Conservation (phyloP, 208 protist genomes). For the Wallacemonas sp. region DNA sequence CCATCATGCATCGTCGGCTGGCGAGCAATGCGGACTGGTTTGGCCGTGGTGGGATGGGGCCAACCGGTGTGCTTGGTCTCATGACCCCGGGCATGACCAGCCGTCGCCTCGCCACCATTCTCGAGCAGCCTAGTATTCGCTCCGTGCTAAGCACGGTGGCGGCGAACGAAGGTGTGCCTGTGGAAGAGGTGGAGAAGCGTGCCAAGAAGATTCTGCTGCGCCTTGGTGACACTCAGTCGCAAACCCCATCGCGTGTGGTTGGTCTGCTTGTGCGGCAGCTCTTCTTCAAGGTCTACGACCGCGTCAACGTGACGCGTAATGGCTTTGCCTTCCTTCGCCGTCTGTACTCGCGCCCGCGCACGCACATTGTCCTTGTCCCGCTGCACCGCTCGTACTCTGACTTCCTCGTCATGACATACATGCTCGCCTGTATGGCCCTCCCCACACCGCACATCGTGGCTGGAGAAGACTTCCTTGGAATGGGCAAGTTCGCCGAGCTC, state of each 20-base stretch:
- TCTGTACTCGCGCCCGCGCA: slow-evolving; percentile 44
- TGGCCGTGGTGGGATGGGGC: slow-evolving; percentile 38
- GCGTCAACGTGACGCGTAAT: slow-evolving; percentile 57
- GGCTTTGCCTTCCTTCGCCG: slow-evolving; percentile 48
- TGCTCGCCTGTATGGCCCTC: slow-evolving; percentile 65
- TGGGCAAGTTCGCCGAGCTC: slow-evolving; percentile 65
- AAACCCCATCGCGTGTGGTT: slow-evolving; percentile 43
- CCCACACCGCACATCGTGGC: slow-evolving; percentile 83
- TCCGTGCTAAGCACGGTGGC: slow-evolving; percentile 41
- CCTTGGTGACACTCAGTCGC: slow-evolving; percentile 66
- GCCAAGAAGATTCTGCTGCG: slow-evolving; percentile 62
- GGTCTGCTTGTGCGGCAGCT: slow-evolving; percentile 58
- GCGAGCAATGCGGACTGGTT: slow-evolving; percentile 39
- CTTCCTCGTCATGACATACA: slow-evolving; percentile 87
- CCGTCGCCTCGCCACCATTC: slow-evolving; percentile 41
- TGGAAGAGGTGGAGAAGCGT: slow-evolving; percentile 44
- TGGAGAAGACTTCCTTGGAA: slow-evolving; percentile 84
- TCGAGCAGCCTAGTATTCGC: slow-evolving; percentile 58
- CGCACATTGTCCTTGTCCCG: slow-evolving; percentile 72
- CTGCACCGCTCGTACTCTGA: slow-evolving; percentile 87
- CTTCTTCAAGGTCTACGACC: slow-evolving; percentile 65
- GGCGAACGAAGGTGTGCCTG: slow-evolving; percentile 34
- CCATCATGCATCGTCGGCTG: slow-evolving; percentile 29
- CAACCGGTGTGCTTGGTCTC: slow-evolving; percentile 35
- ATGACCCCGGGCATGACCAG: slow-evolving; percentile 61